Evolutionary conservation across 2,329 filamentous ascomycete species (phyloP).

Genomic region (Ascochyta pisi): DNA sequence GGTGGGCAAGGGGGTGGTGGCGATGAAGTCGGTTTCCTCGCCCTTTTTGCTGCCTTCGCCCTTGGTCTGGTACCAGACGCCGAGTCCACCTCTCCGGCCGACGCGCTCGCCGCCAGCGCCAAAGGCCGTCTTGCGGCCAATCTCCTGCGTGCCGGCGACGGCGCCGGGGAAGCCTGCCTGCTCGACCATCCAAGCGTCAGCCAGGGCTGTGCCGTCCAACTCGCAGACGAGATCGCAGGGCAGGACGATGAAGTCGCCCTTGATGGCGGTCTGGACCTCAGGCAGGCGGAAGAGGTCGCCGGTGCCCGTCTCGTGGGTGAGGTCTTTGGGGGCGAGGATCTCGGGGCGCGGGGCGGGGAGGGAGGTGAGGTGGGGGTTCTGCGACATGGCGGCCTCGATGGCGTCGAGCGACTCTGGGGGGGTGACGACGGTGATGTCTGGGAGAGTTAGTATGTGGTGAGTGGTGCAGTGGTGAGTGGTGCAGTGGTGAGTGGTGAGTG

Average conservation of each 20-base stretch:
- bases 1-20: constrained; percentile 71
- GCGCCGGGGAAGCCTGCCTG: constrained; percentile 71
- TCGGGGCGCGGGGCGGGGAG: constrained; percentile 76
- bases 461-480: not conserved
- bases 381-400: constrained; percentile 73
- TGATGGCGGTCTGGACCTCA: constrained; percentile 79
- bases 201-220: constrained; percentile 78
- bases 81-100: constrained; percentile 77
- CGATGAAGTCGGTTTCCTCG: constrained; percentile 92
- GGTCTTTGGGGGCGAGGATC: constrained; percentile 75
- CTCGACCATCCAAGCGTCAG: constrained; percentile 92
- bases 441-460: not conserved
- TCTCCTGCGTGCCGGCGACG: constrained; percentile 58
- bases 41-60: constrained; percentile 78
- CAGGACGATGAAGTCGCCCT: constrained; percentile 84
- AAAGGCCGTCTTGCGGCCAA: constrained; percentile 53
- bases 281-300: constrained; percentile 85
- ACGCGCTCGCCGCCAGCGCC: constrained; percentile 62
- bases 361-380: constrained; percentile 77
- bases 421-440: constrained; percentile 65
- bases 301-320: constrained; percentile 86
- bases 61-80: constrained; percentile 91
- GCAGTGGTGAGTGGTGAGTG: too few species aligned
- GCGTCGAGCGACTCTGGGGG: constrained; percentile 66
- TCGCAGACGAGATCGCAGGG: constrained; percentile 95